These are phyloP conservation scores for Ochetophila trinervis DNA, from an alignment of 306 rosid genomes.

Conservation along the genomic window DNA sequence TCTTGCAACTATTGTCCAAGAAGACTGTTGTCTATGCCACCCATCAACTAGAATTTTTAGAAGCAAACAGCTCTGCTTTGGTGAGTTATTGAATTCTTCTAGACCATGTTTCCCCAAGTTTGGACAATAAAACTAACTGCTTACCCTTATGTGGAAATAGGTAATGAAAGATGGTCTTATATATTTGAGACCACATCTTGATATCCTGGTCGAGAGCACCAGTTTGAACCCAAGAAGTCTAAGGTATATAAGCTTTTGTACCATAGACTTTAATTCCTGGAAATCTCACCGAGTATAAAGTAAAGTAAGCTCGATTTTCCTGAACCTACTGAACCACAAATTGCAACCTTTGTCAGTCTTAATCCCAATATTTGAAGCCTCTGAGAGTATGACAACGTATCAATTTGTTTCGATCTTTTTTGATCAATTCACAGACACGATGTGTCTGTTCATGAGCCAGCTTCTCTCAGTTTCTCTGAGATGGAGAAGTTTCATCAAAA, in stretches of 20 bases:
- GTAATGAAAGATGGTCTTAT: too few species aligned
- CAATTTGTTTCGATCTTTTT: conserved; percentile 55
- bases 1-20: too few species aligned
- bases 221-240: conserved; percentile 92
- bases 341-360: conserved; percentile 66
- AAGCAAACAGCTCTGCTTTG: too few species aligned
- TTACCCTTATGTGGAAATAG: too few species aligned
- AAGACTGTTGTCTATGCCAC: too few species aligned
- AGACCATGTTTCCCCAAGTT: too few species aligned
- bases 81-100: too few species aligned
- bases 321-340: conserved; percentile 86
- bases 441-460: conserved; percentile 68
- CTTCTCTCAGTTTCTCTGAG: conserved; percentile 64
- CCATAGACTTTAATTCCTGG: conserved; percentile 54
- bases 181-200: conserved; percentile 59
- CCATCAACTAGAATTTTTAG: too few species aligned
- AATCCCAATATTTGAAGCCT: conserved; percentile 41
- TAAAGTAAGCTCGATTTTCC: conserved; percentile 87
- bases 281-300: conserved; percentile 74
- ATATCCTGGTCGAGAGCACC: conserved; percentile 84
- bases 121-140: too few species aligned
- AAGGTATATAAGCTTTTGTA: conserved; percentile 73
- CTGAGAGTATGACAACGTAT: conserved; percentile 24
- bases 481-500: conserved; percentile 56
- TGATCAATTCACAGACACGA: conserved; percentile 59